Evolutionary conservation across 1,139 yeast genomes (phyloP).

Genomic region (Candida freyschussii): DNA sequence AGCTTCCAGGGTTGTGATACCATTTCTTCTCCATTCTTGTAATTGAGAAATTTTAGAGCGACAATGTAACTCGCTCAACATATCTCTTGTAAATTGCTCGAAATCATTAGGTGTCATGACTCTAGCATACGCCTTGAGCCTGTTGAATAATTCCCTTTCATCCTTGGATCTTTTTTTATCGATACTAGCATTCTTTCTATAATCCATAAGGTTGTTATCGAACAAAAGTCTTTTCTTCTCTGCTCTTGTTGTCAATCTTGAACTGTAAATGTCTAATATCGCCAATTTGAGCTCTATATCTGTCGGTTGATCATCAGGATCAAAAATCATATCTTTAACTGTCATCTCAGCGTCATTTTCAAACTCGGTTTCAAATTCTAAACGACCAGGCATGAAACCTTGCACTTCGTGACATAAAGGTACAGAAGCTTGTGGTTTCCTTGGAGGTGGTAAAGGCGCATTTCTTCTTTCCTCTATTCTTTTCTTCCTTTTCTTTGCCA

Average conservation of each 20-base stretch:
- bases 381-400: constrained; percentile 97
- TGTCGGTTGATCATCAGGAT: constrained; percentile 82
- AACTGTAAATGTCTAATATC: constrained; percentile 82
- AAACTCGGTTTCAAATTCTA: constrained; percentile 93
- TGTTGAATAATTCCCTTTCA: constrained; percentile 75
- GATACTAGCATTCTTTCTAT: constrained; percentile 49
- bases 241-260: constrained; percentile 84
- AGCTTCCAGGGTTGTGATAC: constrained; percentile 76
- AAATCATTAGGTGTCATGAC: constrained; percentile 79
- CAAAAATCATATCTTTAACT: constrained; percentile 92
- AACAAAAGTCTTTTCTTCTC: constrained; percentile 83
- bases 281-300: constrained; percentile 89
- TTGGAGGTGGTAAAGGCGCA: constrained; percentile 72
- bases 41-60: constrained; percentile 81
- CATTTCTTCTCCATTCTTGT: constrained; percentile 90
- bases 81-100: constrained; percentile 64
- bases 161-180: constrained; percentile 85
- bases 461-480: constrained; percentile 69
- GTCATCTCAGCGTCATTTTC: constrained; percentile 96
- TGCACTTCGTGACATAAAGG: constrained; percentile 97
- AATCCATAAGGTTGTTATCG: constrained; percentile 74
- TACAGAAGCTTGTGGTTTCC: constrained; percentile 84
- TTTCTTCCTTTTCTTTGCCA: constrained; percentile 61
- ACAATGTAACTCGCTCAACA: constrained; percentile 71
- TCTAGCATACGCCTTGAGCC: constrained; percentile 75